Conservation (phyloP, 108 stramenopile genomes). For the Cylindrotheca fusiformis region DNA sequence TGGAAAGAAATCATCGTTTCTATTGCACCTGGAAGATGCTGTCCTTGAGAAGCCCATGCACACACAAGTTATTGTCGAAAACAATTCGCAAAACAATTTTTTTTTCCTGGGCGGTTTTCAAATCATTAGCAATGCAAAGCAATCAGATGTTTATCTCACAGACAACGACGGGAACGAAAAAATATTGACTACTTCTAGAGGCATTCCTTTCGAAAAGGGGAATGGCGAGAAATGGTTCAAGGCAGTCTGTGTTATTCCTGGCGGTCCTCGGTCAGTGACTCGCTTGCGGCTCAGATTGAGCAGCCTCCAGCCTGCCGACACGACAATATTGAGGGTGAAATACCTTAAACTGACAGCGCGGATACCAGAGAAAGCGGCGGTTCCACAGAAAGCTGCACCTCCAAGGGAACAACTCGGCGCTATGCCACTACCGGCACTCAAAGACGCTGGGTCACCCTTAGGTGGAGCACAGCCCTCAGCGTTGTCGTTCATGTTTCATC, state of each 20-base stretch:
- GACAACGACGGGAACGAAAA: constrained; percentile 27
- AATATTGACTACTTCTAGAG: constrained; percentile 33
- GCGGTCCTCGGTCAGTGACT: constrained; percentile 30
- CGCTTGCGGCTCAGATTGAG: constrained; percentile 16
- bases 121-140: constrained; percentile 23
- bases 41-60: not conserved
- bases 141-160: constrained; percentile 31
- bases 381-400: not conserved
- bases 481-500: not conserved
- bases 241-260: constrained; percentile 40
- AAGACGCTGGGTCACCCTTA: not conserved
- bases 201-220: constrained; percentile 23
- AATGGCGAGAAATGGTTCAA: constrained; percentile 13
- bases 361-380: constrained; percentile 9
- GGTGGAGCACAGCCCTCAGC: not conserved
- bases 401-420: not conserved
- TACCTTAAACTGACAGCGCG: constrained; percentile 31
- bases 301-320: constrained; percentile 1
- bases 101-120: constrained; percentile 48
- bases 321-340: not conserved
- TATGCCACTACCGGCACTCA: not conserved
- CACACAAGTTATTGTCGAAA: not conserved
- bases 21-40: constrained; percentile 8
- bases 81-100: not conserved
- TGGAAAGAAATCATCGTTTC: constrained; percentile 33